Evolutionary conservation across 2,329 filamentous ascomycete species (phyloP).

Genomic region (Arachnomyces sp.): DNA sequence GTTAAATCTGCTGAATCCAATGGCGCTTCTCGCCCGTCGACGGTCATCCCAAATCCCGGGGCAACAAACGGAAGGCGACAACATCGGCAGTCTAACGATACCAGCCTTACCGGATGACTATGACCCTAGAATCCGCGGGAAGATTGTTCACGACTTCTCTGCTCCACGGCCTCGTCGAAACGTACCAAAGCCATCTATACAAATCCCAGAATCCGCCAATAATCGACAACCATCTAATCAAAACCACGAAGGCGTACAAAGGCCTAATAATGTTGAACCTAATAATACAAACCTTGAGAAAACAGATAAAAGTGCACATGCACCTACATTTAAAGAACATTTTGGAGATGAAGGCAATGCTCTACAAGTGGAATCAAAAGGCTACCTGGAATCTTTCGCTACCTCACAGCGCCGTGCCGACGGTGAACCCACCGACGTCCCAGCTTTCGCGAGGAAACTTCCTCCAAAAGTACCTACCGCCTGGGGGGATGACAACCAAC

Average conservation of each 20-base stretch:
- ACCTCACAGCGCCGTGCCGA: constrained; percentile 21
- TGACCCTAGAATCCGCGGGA: constrained; percentile 55
- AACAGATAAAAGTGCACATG: constrained; percentile 38
- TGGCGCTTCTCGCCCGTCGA: constrained; percentile 50
- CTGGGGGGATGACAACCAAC: constrained; percentile 5
- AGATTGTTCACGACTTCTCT: constrained; percentile 57
- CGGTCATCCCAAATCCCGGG: constrained; percentile 46
- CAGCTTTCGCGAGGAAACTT: constrained; percentile 37
- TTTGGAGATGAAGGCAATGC: constrained; percentile 44
- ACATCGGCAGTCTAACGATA: constrained; percentile 42
- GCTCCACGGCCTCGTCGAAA: constrained; percentile 45
- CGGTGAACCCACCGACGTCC: constrained; percentile 26
- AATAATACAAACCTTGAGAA: constrained; percentile 10
- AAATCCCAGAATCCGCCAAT: constrained; percentile 6
- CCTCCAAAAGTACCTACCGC: constrained; percentile 24
- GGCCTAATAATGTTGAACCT: constrained; percentile 3
- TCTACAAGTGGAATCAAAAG: constrained; percentile 34
- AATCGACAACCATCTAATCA: constrained; percentile 6
- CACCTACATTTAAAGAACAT: constrained; percentile 53
- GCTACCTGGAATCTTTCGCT: constrained; percentile 34
- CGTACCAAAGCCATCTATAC: constrained; percentile 12
- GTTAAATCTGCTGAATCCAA: constrained; percentile 52
- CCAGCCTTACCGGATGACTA: constrained; percentile 52
- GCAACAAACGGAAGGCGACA: constrained; percentile 35
- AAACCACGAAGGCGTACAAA: constrained; percentile 5